These are phyloP conservation scores for Dillenia suffruticosa DNA, from an alignment of 164 flowering plant species.

Conservation along the genomic window DNA sequence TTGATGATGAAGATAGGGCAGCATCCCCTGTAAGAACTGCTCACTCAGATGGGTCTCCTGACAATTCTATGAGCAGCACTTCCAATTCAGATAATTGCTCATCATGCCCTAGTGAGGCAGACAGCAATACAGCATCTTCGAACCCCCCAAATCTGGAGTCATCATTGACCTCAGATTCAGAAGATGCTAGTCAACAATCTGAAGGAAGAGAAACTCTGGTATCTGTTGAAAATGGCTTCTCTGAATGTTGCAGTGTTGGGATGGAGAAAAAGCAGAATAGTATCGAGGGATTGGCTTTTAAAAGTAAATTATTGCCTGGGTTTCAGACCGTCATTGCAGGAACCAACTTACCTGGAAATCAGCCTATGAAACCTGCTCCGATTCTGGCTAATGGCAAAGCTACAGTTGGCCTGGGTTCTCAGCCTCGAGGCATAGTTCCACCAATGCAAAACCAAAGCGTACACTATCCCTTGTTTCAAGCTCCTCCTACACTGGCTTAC, in stretches of 20 bases:
- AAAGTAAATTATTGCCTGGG: slow-evolving; percentile 12
- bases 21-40: slow-evolving; percentile 6
- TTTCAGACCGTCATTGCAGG: slow-evolving; percentile 16
- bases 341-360: slow-evolving; percentile 10
- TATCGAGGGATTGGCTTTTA: slow-evolving; percentile 21
- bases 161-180: slow-evolving; percentile 72
- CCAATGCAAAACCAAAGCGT: slow-evolving; percentile 45
- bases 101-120: slow-evolving; percentile 84
- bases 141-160: slow-evolving; percentile 58
- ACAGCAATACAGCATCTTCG: slow-evolving; percentile 54
- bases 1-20: slow-evolving; percentile 29
- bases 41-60: slow-evolving; percentile 22
- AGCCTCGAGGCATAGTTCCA: slow-evolving; percentile 34
- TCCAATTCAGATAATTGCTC: slow-evolving; percentile 81
- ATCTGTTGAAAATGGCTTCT: slow-evolving; percentile 23
- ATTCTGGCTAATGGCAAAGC: slow-evolving; percentile 27
- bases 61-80: slow-evolving; percentile 31
- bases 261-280: slow-evolving; percentile 23
- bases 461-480: slow-evolving; percentile 57
- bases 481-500: slow-evolving; percentile 62
- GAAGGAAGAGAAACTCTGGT: slow-evolving; percentile 49
- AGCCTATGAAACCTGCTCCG: slow-evolving; percentile 16
- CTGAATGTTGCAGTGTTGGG: slow-evolving; percentile 22
- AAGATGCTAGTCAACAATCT: slow-evolving; percentile 61
- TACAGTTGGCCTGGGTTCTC: slow-evolving; percentile 27